Base-by-base conservation (phyloP, 2,329 filamentous ascomycete species). In the Sordariomycetes sp. region DNA sequence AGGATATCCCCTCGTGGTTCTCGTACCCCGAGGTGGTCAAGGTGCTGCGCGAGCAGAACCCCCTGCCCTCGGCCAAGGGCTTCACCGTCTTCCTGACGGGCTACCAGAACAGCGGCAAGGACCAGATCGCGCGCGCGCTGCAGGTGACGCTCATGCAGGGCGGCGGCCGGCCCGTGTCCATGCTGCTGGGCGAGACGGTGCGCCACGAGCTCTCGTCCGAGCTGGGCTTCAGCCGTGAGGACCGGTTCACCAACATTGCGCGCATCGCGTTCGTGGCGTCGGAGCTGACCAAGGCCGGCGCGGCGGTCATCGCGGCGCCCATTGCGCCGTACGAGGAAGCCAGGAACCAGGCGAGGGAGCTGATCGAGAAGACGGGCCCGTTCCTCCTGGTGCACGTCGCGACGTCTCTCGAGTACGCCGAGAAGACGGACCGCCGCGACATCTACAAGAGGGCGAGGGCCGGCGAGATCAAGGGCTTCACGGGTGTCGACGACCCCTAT, bases 51-150 rank as follows among this genome's bases (percentile, higher is more conserved):
- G 92, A 99, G 79, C 96, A 93, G 65, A 94, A 97, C 79, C 94
- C 93, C 55, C 85, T 95, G 56, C 89, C 94, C 65, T 86, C 84
- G 67, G 83, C 87, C 69, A 95, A 99, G 79, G 94, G 94, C 63
- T 99, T 99, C 83, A 97, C 94, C 62, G 83, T 99, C 74, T 97
- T 99, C 86, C 81, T 99, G 64, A 97, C 94, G 3, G 94, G 94
- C 61, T 97, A 94, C 81, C 87, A 89, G 72, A 99, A 97, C 85
- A 89, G 84, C 60, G 94, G 94, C 75, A 99, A 99, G 80, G 93
- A 97, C 74, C 89, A 94, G 71, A 89, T 99, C 66, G 94, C 91
- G 57, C 90, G 94, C 66, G 94, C 94, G 50, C 82, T 99, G 61
- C 94, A 99, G 76, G 90, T 96, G 59, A 97, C 93, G 0, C 85